Base-by-base conservation (phyloP, 768 basidiomycete species). In the Leccinum uliginosum region DNA sequence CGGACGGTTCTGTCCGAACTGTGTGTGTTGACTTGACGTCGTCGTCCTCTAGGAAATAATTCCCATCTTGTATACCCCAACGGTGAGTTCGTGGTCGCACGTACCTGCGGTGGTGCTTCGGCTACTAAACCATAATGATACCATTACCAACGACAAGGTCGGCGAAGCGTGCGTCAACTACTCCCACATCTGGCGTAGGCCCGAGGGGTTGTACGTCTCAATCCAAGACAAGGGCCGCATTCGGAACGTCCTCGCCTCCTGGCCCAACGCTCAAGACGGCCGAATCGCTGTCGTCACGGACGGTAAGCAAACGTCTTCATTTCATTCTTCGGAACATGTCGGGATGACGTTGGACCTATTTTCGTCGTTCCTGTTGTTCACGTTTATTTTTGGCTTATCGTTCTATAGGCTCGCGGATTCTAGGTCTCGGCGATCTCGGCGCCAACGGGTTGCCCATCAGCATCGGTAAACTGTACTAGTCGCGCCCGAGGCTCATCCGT, bases 211-310 rank as follows among this genome's bases (percentile, higher is more conserved):
- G 59, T 81, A 82, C 64, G 75, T 91, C 62, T 82, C 83, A 21
- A 83, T 86, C 53, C 74, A 83, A 52, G 82, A 88, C 71, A 83
- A 84, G 66, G 87, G 86, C 10, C 78, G 75, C 50, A 83, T 89
- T 58, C 75, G 79, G 21, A 71, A 83, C 27, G 75, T 87, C 40
- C 75, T 89, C 26, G 69, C 75, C 9, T 72, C 76, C 26, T 86
- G 83, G 80, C 77, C 80, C 23, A 68, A 72, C 40, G 69, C 68
- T 38, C 61, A 72, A 51, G 71, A 74, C 11, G 68, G 82, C 3
- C 80, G 85, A 43, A 89, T 91, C 64, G 79, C 84, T 40, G 89
- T 91, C 57, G 87, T 91, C 54, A 91, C 89, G 6, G 89, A 91
- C 65, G 89, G 89, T 73, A 61, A 26, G 63, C 35, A 35, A 5